Conservation (phyloP, 371 early-diverging fungal genomes). For the Umbelopsis sp. region DNA sequence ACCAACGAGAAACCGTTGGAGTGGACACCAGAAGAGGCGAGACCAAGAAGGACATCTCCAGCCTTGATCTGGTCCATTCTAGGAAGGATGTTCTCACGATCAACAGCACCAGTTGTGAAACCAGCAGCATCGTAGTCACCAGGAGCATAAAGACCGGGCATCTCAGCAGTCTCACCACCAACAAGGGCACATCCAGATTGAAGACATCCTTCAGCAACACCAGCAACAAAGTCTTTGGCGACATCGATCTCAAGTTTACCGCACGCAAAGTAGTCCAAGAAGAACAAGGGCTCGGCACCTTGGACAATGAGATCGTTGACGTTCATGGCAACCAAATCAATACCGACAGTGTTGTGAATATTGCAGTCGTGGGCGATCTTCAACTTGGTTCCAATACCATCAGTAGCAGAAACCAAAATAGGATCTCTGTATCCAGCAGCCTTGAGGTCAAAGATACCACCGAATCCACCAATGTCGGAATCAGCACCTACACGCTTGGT, state of each 20-base stretch:
- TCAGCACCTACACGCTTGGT: conserved; percentile 92
- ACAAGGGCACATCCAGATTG: conserved; percentile 94
- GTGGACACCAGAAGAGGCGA: conserved; percentile 94
- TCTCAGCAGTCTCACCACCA: conserved; percentile 99
- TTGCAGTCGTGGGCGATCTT: conserved; percentile 88
- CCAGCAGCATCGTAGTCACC: conserved; percentile 97
- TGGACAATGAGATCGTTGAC: conserved; percentile 99
- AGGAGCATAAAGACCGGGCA: conserved; percentile 92
- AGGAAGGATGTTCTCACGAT: conserved; percentile 86
- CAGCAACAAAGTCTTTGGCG: conserved; percentile 88
- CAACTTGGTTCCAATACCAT: conserved; percentile 98
- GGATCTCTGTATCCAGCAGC: conserved; percentile 91
- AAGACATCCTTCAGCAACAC: conserved; percentile 93
- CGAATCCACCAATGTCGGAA: conserved; percentile 97
- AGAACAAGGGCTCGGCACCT: conserved; percentile 97
- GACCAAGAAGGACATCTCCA: conserved; percentile 89
- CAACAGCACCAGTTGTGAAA: conserved; percentile 97
- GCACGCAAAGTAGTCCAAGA: conserved; percentile 97
- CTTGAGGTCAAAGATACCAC: conserved; percentile 95
- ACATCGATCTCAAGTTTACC: conserved; percentile 92
- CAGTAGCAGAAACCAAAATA: conserved; percentile 94
- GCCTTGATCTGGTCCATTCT: conserved; percentile 73
- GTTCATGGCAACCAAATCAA: conserved; percentile 98
- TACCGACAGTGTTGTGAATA: conserved; percentile 90
- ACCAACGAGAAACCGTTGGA: conserved; percentile 98